phyloP scores from a whole-genome alignment of 495 filamentous ascomycete species.

The Penicillium cataractarum region DNA sequence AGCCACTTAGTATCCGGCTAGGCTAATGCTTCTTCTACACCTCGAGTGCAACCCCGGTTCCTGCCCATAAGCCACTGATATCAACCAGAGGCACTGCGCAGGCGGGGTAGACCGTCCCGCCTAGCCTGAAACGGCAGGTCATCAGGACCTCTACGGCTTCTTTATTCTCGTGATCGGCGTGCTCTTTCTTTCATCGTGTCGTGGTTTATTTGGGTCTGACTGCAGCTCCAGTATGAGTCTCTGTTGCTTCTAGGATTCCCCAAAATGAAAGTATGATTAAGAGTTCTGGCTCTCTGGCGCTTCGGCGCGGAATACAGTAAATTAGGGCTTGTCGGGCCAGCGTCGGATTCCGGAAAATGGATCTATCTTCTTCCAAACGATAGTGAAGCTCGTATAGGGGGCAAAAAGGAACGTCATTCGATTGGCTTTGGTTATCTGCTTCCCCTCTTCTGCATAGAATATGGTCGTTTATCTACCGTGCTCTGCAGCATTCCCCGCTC shows the following conservation, averaged over 20 bases:
- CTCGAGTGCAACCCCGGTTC: slow-evolving; percentile 11
- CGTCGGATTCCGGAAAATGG: slow-evolving; percentile 23
- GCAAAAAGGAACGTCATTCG: neutral
- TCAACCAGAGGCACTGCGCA: slow-evolving; percentile 9
- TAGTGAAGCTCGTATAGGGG: slow-evolving; percentile 2
- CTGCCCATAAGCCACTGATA: slow-evolving; percentile 18
- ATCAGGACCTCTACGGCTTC: neutral
- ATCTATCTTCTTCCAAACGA: neutral
- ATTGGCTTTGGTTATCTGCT: slow-evolving; percentile 16
- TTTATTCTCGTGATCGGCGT: neutral
- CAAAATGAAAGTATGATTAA: no score
- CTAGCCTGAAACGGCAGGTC: slow-evolving; percentile 10
- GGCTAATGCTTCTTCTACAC: slow-evolving; percentile 21
- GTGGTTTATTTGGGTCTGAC: neutral
- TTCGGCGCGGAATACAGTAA: neutral
- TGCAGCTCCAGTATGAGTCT: neutral
- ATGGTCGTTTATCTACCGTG: neutral
- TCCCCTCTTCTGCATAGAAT: slow-evolving; percentile 8
- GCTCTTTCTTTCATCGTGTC: neutral
- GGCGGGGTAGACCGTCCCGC: slow-evolving; percentile 13
- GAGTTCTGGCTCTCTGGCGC: neutral
- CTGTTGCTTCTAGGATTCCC: neutral
- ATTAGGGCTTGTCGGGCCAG: slow-evolving; percentile 21
- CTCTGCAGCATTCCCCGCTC: slow-evolving; percentile 3
- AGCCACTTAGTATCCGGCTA: neutral